These are phyloP conservation scores for Symmetrospora coprosmae DNA, from an alignment of 768 basidiomycete genomes.

Conservation along the genomic window DNA sequence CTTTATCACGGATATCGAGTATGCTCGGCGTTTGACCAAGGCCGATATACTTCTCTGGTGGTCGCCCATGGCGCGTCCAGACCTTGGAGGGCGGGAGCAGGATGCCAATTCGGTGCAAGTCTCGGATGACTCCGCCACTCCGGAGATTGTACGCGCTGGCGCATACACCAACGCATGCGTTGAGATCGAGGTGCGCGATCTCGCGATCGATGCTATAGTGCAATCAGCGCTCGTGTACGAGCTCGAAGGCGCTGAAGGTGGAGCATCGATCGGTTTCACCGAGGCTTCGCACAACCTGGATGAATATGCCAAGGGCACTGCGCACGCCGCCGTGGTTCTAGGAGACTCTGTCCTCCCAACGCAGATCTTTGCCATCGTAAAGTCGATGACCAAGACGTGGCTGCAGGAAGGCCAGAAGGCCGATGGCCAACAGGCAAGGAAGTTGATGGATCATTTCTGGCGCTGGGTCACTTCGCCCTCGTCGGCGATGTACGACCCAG, in stretches of 20 bases:
- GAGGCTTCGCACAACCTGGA: constrained; percentile 79
- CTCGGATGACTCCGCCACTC: constrained; percentile 61
- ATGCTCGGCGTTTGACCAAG: constrained; percentile 67
- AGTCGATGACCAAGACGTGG: constrained; percentile 79
- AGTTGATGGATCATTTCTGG: constrained; percentile 82
- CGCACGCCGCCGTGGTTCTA: constrained; percentile 55
- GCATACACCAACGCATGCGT: constrained; percentile 86
- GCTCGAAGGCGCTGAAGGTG: constrained; percentile 73
- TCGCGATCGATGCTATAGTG: constrained; percentile 83
- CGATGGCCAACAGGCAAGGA: constrained; percentile 37
- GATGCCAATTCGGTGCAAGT: constrained; percentile 50
- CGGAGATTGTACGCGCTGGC: constrained; percentile 71
- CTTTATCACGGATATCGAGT: constrained; percentile 74
- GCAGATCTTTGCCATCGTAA: constrained; percentile 69
- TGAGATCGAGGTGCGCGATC: constrained; percentile 72
- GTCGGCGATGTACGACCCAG: constrained; percentile 78
- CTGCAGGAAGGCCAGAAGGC: constrained; percentile 55
- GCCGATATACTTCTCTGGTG: constrained; percentile 95
- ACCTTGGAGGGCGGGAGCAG: constrained; percentile 82
- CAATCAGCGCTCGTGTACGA: constrained; percentile 94
- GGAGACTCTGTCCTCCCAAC: constrained; percentile 82
- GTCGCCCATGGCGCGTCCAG: constrained; percentile 75
- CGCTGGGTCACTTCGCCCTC: constrained; percentile 80
- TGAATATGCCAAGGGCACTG: constrained; percentile 56
- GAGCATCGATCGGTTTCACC: constrained; percentile 67